phyloP scores from a whole-genome alignment of 495 filamentous ascomycete genomes.

The Aspergillus affinis region DNA sequence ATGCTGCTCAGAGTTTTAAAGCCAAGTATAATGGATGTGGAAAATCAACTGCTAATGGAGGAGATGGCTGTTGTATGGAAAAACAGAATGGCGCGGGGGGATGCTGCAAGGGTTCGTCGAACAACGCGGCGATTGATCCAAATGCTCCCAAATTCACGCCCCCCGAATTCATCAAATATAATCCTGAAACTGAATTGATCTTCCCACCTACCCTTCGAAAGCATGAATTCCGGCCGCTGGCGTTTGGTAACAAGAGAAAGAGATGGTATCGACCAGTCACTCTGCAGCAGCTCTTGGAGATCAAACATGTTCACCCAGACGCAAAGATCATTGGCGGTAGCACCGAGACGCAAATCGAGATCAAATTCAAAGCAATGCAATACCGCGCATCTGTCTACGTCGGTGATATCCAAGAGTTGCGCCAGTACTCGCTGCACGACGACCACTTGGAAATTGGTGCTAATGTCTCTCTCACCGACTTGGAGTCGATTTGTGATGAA shows the following conservation, averaged over 20 bases:
- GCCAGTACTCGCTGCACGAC: conserved; percentile 74
- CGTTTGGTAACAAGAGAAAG: conserved; percentile 93
- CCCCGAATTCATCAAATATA: conserved; percentile 83
- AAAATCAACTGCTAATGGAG: conserved; percentile 46
- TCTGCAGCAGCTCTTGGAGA: conserved; percentile 81
- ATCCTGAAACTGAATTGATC: conserved; percentile 89
- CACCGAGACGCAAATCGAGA: conserved; percentile 96
- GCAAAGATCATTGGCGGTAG: conserved; percentile 95
- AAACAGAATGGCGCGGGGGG: conserved; percentile 39
- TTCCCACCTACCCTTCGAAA: conserved; percentile 84
- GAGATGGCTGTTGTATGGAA: conserved; percentile 56
- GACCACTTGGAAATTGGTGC: conserved; percentile 85
- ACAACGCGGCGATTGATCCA: conserved; percentile 4
- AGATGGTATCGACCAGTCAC: conserved; percentile 91
- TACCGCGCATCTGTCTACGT: conserved; percentile 89
- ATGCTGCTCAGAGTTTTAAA: conserved; percentile 71
- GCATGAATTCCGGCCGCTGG: conserved; percentile 76
- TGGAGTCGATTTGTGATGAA: conserved; percentile 60
- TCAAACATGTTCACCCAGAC: conserved; percentile 80
- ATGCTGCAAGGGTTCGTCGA: conserved; percentile 38
- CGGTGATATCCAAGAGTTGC: conserved; percentile 86
- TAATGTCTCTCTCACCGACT: conserved; percentile 84
- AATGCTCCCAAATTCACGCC: conserved; percentile 17
- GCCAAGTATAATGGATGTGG: conserved; percentile 34
- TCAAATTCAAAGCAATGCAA: conserved; percentile 95